These are phyloP conservation scores for Dendrobium catenatum DNA, from an alignment of 106 monocot species.

Conservation along the genomic window DNA sequence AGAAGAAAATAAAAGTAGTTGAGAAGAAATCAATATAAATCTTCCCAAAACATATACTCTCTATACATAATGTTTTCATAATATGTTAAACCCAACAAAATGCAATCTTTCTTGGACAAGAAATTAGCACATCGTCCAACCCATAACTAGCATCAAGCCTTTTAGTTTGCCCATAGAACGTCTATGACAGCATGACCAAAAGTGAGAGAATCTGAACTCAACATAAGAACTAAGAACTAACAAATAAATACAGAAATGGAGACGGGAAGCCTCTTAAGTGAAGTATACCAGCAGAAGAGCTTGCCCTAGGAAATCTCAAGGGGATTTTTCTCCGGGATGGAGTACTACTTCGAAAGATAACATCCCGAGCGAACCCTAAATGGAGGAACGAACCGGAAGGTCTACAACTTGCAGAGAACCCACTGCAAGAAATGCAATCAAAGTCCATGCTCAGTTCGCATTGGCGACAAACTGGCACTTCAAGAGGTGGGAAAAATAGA, in stretches of 20 bases:
- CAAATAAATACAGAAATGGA: neutral
- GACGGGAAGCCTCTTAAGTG: neutral
- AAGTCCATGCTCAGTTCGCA: neutral
- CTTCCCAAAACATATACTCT: too few relatives aligned
- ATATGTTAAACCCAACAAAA: neutral
- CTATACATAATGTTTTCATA: too few relatives aligned
- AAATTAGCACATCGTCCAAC: neutral
- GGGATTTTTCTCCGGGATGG: neutral
- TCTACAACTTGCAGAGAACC: neutral
- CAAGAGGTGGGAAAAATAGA: too few relatives aligned
- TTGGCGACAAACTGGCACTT: neutral
- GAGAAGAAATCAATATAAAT: too few relatives aligned
- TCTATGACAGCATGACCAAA: neutral
- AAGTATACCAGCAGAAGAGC: slow-evolving; percentile 6
- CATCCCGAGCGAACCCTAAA: neutral
- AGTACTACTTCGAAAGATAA: neutral
- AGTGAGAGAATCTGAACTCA: neutral
- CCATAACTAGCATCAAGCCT: neutral
- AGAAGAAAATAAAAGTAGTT: too few relatives aligned
- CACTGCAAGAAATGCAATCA: neutral
- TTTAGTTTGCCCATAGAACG: neutral
- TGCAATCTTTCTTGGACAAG: neutral
- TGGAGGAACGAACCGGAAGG: neutral
- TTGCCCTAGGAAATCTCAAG: slow-evolving; percentile 6
- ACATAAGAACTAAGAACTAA: neutral